Evolutionary conservation across 2,329 filamentous ascomycete genomes (phyloP), one percentile per base, ranked within the genome.

Genomic region (Diplodia scrobiculata): DNA sequence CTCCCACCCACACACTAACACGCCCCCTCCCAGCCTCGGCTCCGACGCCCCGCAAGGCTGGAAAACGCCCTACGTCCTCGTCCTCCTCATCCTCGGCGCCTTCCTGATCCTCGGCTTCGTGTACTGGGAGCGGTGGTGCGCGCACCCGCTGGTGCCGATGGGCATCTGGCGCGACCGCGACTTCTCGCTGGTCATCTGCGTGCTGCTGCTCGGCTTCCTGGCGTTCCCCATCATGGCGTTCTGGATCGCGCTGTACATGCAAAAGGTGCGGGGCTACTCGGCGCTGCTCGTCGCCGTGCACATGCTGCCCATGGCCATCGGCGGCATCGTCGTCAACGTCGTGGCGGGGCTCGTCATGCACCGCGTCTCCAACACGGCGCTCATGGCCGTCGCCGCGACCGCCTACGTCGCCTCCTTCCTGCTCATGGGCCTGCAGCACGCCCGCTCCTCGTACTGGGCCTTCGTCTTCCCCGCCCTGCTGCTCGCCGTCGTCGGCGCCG

Each of bases 221-320:
- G 83, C 83, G 5, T 91, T 91, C 70, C 80, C 84, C 1, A 80
- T 84, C 5, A 80, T 84, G 34, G 77, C 82, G 19, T 90, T 90
- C 74, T 89, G 86, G 84, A 77, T 88, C 1, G 81, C 87, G 0
- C 82, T 89, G 7, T 89, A 86, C 74, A 84, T 91, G 78, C 87
- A 91, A 73, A 77, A 85, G 41, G 75, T 88, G 19, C 76, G 75
- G 65, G 72, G 75, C 17, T 79, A 84, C 66, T 81, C 82, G 0
- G 81, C 88, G 0, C 78, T 91, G 1, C 79, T 79, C 67, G 85
- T 88, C 2, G 87, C 87, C 0, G 82, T 88, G 3, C 84, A 86
- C 67, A 77, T 91, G 54, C 80, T 91, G 1, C 89, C 89, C 0
- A 87, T 89, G 80, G 86, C 85, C 0, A 79, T 90, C 53, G 82